Evolutionary conservation across 192 early-diverging fungal species (phyloP).

Genomic region (Entomortierella beljakovae): DNA sequence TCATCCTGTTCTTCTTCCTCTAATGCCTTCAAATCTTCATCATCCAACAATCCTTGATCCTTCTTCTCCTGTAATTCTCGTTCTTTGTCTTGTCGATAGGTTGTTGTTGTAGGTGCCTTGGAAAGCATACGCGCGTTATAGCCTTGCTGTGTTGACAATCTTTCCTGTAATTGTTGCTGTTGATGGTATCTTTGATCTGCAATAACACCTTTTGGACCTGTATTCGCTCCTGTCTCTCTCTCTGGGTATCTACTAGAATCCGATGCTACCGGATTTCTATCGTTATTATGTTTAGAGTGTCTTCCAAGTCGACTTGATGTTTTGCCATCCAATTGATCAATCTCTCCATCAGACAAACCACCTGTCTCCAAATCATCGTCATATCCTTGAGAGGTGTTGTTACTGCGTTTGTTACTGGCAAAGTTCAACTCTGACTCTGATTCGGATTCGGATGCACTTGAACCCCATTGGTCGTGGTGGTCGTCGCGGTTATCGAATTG

Average conservation of each 20-base stretch:
- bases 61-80: constrained; percentile 24
- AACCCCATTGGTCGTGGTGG: constrained; percentile 30
- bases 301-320: constrained; percentile 26
- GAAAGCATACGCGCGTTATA: constrained; percentile 60
- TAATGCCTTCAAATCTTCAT: constrained; percentile 26
- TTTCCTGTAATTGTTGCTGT: constrained; percentile 40
- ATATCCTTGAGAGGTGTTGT: neutral
- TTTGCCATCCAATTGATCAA: constrained; percentile 36
- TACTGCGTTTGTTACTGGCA: neutral
- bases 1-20: constrained; percentile 48
- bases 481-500: constrained; percentile 21
- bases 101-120: constrained; percentile 61
- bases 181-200: constrained; percentile 65
- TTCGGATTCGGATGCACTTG: constrained; percentile 21
- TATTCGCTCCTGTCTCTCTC: constrained; percentile 51
- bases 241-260: constrained; percentile 32
- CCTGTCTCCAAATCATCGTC: constrained; percentile 35
- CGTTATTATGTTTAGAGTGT: neutral
- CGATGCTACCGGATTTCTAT: neutral
- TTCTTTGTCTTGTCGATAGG: constrained; percentile 56
- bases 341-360: constrained; percentile 30
- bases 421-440: neutral
- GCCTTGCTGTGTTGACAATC: constrained; percentile 28
- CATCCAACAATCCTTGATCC: constrained; percentile 17
- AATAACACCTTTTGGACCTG: constrained; percentile 70